Evolutionary conservation across 148 eudicot species (phyloP), one percentile per base, ranked within the genome.

Genomic region (Agrostemma githago): DNA sequence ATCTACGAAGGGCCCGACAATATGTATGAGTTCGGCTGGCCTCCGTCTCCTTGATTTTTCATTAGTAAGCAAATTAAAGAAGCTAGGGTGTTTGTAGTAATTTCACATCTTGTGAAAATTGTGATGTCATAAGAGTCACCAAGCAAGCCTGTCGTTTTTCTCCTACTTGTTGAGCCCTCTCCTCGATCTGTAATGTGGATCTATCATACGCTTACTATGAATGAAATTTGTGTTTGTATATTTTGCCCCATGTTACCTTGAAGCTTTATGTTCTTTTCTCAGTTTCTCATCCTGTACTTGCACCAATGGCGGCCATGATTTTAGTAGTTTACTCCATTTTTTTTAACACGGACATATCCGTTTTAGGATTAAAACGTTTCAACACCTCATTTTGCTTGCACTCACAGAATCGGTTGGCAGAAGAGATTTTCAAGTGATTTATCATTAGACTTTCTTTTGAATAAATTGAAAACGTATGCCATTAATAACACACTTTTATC

Each of bases 1-100:
- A 64, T 79, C 15, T 88, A 82, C 34, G 80, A 87, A 19, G 86
- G 86, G 9, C 69, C 75, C 12, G 86, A 73, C 39, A 75, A 87
- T 63, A 80, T 82, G 80, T 39, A 76, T 57, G 84, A 65, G 26
- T 76, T 72, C 66, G 91, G 82, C 44, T 88, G 91, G 91, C 88
- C 91, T 59, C 82, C 79, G 51, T 88, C 89, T 54, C 91, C 91
- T 59, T 88, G 70, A 80, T n/a, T 68, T 58, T 26, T 0, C 34
- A 26, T 26, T 26, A 26, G 34, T 26, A 26, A 26, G 34, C 34
- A 26, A 26, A 51, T 1, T 12, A 12, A 66, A 20, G 56, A 38
- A 4, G 34, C 34, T 26, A 26, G 34, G n/a, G 65, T 56, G 16
- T 15, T 4, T 65, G 43, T 59, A 6, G 46, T 39, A 48, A 16